Base-by-base conservation (phyloP, 768 basidiomycete genomes). In the Suillus variegatus region DNA sequence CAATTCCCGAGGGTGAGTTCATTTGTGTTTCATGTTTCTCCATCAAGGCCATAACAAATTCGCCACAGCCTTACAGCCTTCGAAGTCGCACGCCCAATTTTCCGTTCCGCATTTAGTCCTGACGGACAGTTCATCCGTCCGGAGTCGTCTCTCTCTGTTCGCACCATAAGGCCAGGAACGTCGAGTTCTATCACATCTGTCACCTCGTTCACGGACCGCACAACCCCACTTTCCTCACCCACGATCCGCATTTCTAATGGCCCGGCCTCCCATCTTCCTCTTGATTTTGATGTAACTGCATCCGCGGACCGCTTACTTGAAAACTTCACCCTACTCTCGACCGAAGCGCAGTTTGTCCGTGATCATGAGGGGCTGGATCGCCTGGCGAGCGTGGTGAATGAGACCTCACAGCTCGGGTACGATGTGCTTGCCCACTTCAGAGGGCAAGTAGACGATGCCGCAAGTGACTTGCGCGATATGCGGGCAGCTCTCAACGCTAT, bases 1-100 rank as follows among this genome's bases (percentile, higher is more conserved):
- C 62, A 93, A 93, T 72, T 82, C 86, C 12, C 79, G 90, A 79
- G 91, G 91, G 90, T 92, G 69, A 44, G 89, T 78, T 47, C 47
- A 16, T 38, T 64, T 36, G 9, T 49, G 14, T 46, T 65, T 28
- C 47, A 41, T 64, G 61, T 54, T 65, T 9, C 16, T 8, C 18
- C 6, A 38, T 28, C 18, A 9, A 41, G 14, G 44, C 62, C 67
- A 62, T 56, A 56, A 35, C 36, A 63, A 32, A 44, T 38, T 47
- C n/a, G 32, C 14, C 41, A 35, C 65, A 90, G 88, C 32, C 76
- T 92, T 41, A 92, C 89, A 9, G 84, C 91, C 18, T 69, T 86
- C 43, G 88, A 92, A 65, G 85, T 92, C 10, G 86, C 85, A 32
- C 86, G 85, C 74, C 85, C 88, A 12, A 86, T 91, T 66, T 89